A percentile compares a stretch with the other conserved stretches of the same genome.
Evolutionary conservation across 345 rosid genomes (phyloP).

Genomic region (Eucalyptus pumila): DNA sequence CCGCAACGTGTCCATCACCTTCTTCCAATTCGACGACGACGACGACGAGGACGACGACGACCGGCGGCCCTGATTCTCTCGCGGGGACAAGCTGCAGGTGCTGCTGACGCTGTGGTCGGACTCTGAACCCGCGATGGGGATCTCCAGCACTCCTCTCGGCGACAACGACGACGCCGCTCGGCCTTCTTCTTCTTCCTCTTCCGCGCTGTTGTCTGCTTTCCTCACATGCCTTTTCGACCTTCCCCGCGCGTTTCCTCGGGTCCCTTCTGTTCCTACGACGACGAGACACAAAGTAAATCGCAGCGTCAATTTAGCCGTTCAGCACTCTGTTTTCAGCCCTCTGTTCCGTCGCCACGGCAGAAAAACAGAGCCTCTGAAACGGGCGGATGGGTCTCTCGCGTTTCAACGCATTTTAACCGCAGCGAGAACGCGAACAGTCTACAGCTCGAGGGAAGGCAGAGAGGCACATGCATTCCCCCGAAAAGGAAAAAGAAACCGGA

Average conservation of each 20-base stretch:
- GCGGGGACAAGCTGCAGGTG: not conserved
- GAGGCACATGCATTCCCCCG: not conserved
- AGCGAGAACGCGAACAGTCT: not conserved
- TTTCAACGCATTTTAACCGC: not conserved
- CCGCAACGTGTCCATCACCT: slow-evolving; percentile 38
- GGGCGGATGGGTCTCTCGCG: not conserved
- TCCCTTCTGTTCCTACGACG: not conserved
- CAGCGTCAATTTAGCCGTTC: not conserved
- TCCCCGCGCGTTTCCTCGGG: not conserved
- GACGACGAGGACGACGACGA: not conserved
- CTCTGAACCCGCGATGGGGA: not conserved
- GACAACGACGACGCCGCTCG: not conserved
- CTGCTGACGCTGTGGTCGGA: not conserved
- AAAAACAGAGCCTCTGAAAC: not conserved
- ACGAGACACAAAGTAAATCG: not conserved
- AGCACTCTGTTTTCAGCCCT: not conserved
- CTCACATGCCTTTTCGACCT: not conserved
- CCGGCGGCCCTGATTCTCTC: not conserved
- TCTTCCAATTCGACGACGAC: slow-evolving; percentile 22
- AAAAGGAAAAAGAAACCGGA: not conserved
- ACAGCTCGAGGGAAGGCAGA: not conserved
- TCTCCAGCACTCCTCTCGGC: not conserved
- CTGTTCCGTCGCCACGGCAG: not conserved
- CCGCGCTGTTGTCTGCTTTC: not conserved
- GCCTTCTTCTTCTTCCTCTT: not conserved